Percentiles rank a stretch among this genome's conserved stretches.
phyloP scores from a whole-genome alignment of 75 land plant genomes.

The Picea sitchensis region DNA sequence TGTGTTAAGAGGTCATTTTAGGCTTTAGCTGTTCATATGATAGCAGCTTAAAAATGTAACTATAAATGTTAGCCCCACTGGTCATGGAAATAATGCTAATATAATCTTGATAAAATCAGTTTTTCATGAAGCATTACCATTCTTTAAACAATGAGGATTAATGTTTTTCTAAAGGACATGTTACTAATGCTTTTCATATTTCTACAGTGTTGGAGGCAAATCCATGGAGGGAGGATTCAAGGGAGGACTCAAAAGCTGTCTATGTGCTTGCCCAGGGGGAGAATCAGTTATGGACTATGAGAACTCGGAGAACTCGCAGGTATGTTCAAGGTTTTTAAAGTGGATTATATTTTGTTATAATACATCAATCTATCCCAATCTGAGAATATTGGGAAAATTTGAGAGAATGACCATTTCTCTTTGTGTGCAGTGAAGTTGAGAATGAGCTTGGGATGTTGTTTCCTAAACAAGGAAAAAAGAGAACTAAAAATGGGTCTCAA shows the following conservation, averaged over 20 bases:
- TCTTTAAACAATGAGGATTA: neutral
- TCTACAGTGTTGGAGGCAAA: constrained; percentile 63
- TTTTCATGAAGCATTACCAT: neutral
- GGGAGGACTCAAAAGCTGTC: constrained; percentile 69
- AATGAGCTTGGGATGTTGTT: constrained; percentile 67
- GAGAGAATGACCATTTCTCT: neutral
- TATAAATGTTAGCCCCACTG: constrained; percentile 7
- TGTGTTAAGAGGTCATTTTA: neutral
- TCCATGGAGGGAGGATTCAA: constrained; percentile 77
- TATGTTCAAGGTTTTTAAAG: constrained; percentile 10
- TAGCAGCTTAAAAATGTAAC: neutral
- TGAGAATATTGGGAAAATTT: neutral
- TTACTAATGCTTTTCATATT: neutral
- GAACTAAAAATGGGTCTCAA: constrained; percentile 28
- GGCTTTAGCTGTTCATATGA: neutral
- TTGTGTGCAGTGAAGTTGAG: constrained; percentile 64
- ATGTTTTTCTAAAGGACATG: neutral
- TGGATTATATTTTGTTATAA: neutral
- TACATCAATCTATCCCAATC: neutral
- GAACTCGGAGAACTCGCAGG: constrained; percentile 72
- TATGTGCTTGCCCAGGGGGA: constrained; percentile 71
- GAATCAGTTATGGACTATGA: constrained; percentile 77
- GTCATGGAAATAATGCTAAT: constrained; percentile 19
- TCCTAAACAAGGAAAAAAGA: constrained; percentile 42
- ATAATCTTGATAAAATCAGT: neutral